These are phyloP conservation scores for Penicillium sp. DNA, from an alignment of 2,329 filamentous ascomycete genomes.

Conservation along the genomic window DNA sequence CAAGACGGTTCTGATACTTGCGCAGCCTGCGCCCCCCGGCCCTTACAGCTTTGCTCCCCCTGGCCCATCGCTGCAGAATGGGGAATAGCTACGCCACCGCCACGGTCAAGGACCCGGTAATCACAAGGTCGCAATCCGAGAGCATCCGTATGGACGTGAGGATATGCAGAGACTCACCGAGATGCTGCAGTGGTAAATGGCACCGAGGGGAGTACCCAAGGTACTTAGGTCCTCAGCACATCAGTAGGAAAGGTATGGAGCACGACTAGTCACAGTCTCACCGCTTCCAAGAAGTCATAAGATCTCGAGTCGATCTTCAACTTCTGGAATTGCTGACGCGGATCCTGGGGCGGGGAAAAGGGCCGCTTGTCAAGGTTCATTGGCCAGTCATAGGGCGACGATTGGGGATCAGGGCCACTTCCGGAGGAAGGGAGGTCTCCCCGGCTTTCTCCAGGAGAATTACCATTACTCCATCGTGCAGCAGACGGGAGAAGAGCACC, in stretches of 20 bases:
- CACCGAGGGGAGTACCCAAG: background rate
- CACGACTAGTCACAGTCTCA: background rate
- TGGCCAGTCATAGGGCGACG: conserved; percentile 1
- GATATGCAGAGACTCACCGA: background rate
- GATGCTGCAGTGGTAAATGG: background rate
- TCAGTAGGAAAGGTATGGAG: background rate
- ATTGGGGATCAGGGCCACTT: conserved; percentile 5
- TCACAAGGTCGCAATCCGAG: background rate
- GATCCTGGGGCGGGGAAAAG: background rate
- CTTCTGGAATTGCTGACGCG: background rate
- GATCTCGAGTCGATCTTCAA: background rate
- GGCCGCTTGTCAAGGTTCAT: background rate
- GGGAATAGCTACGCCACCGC: conserved; percentile 2
- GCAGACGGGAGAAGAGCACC: background rate
- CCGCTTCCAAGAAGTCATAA: background rate
- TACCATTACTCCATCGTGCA: conserved; percentile 6
- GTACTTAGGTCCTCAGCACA: background rate
- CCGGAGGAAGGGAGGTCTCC: background rate
- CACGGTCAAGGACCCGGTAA: background rate
- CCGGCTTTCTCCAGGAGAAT: background rate
- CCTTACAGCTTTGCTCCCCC: conserved; percentile 2
- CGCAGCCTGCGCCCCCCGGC: background rate
- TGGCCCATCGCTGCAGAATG: background rate
- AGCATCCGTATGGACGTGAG: background rate
- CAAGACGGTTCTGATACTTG: conserved; percentile 6